Conservation (phyloP, 257 asterid species). For the Handroanthus guayacan region DNA sequence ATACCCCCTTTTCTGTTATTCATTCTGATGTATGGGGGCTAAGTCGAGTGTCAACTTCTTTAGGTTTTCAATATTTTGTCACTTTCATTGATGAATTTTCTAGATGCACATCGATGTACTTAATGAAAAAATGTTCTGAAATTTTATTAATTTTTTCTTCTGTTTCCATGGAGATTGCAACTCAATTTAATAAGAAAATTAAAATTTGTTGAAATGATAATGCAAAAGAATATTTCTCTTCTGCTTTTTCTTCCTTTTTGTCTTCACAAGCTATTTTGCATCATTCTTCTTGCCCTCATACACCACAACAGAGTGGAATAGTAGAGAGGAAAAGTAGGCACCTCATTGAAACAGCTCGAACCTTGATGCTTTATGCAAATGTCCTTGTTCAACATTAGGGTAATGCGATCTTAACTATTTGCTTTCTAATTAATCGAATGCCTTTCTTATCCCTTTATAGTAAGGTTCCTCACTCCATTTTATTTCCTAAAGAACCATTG, state of each 20-base stretch:
- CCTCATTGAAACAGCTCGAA: neutral
- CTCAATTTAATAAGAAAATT: neutral
- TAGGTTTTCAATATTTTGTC: conserved; percentile 9
- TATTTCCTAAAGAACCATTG: neutral
- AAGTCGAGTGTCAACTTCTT: neutral
- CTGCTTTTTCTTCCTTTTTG: neutral
- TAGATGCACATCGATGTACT: neutral
- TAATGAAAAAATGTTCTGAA: neutral
- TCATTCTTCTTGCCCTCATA: neutral
- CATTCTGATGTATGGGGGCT: neutral
- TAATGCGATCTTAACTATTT: neutral
- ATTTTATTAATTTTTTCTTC: neutral
- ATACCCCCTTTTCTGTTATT: neutral
- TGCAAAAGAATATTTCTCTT: conserved; percentile 13
- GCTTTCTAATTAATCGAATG: conserved; percentile 22
- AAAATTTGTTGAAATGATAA: neutral
- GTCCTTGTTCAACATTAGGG: conserved; percentile 10
- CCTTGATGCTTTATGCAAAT: neutral
- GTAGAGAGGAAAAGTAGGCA: conserved; percentile 15
- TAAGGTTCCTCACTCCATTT: conserved; percentile 5
- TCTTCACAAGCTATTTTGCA: neutral
- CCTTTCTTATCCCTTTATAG: neutral
- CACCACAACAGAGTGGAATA: conserved; percentile 14
- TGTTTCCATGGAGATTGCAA: too few species aligned
- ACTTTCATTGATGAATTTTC: conserved; percentile 17